Evolutionary conservation across 129 eudicot genomes (phyloP).

Genomic region (Chrysanthemum lavandulifolium): DNA sequence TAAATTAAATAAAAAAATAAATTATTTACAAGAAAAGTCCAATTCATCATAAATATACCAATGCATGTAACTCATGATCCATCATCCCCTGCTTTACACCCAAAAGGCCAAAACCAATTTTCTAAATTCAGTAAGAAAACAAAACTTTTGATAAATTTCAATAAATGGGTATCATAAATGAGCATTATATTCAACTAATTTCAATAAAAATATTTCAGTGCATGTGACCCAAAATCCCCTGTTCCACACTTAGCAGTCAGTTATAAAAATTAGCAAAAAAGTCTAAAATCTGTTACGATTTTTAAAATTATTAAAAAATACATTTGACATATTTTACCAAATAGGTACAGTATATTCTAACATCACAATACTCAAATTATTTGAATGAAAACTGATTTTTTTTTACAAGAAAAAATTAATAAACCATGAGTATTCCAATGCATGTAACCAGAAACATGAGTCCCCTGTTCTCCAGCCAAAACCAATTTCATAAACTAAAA

Average conservation of each 20-base stretch:
- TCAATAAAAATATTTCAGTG: slow-evolving; percentile 18
- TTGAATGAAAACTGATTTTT: not conserved
- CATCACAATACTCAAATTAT: not conserved
- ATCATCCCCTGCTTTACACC: slow-evolving; percentile 21
- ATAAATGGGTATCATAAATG: not conserved
- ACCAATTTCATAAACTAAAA: slow-evolving; percentile 4
- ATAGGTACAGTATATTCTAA: not conserved
- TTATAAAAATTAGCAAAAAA: no score
- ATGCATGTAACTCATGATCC: slow-evolving; percentile 35
- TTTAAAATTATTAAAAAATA: no score
- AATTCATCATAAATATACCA: not conserved
- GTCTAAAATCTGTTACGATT: no score
- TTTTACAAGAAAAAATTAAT: not conserved
- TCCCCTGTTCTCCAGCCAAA: slow-evolving; percentile 17
- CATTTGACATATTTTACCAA: slow-evolving; percentile 2
- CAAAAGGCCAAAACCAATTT: slow-evolving; percentile 12
- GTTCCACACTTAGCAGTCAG: no score
- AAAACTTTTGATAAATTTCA: not conserved
- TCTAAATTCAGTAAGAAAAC: not conserved
- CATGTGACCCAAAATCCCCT: slow-evolving; percentile 27
- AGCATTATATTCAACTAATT: not conserved
- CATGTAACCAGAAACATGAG: slow-evolving; percentile 26
- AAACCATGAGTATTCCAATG: slow-evolving; percentile 15
- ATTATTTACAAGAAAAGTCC: no score
- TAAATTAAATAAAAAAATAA: no score